Base-by-base conservation (phyloP, 352 stramenopile species). In the Phytopythium oedochilum region DNA sequence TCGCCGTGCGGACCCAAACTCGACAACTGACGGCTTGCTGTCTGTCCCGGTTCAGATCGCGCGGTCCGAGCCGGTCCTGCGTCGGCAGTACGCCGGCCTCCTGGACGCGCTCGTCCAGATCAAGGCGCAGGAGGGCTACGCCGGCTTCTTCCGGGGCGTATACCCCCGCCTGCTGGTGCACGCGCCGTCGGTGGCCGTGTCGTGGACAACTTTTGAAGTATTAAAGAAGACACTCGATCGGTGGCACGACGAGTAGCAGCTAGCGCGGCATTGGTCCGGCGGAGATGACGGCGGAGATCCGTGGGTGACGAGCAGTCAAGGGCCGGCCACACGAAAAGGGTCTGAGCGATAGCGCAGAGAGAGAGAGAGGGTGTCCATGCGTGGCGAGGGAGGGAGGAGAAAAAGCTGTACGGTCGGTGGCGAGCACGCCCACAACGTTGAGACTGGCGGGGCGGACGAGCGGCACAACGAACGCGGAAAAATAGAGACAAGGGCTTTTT, bases 171-270 rank as follows among this genome's bases (percentile, higher is more conserved):
- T 99, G 54, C 74, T 98, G 56, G 90, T 98, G 20, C 95, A 99
- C 57, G 95, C 97, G 32, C 97, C 97, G 23, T 97, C 92, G 31
- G 97, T 99, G 39, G 97, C 97, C 8, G 97, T 99, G 57, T 98
- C 91, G 38, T 99, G 97, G 97, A 99, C 97, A 46, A 98, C 96
- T 32, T 99, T 99, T 80, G 97, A 99, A 91, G 83, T 94, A 75
- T 86, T 94, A 72, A 94, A 94, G 70, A 94, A 94, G 68, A 87
- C 78, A 25, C 66, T 94, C 31, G 79, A 89, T 49, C 58, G 66
- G 39, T 73, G 81, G 69, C 55, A 67, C 32, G 42, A 38, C 44
- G 40, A 75, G 49, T 71, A 66, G 47, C 52, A 55, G 45, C 18
- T 17, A 31, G 28, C n/a, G 18, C 7, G n/a, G 14, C 23, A 25